These are phyloP conservation scores for Cercospora janseana DNA, from an alignment of 2,329 filamentous ascomycete species.

Conservation along the genomic window DNA sequence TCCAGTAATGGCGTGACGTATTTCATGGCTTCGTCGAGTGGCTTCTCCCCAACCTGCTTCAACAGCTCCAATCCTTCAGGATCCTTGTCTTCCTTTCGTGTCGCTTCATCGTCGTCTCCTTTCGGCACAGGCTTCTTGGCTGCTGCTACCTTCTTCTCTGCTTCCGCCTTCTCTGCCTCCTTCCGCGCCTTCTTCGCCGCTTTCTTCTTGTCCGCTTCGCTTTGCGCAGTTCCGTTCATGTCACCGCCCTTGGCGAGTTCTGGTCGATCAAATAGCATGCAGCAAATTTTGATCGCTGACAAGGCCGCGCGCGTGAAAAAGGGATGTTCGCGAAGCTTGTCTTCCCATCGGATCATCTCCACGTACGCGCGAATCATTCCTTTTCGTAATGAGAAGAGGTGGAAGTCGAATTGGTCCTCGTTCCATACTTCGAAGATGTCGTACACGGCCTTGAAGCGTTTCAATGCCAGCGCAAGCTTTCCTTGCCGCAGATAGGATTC, in stretches of 20 bases:
- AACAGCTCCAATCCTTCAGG: slow-evolving; percentile 73
- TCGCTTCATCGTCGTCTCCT: slow-evolving; percentile 52
- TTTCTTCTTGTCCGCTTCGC: slow-evolving; percentile 79
- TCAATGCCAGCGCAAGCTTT: slow-evolving; percentile 81
- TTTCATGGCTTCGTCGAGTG: slow-evolving; percentile 81
- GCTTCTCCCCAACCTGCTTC: slow-evolving; percentile 65
- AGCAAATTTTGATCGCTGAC: slow-evolving; percentile 75
- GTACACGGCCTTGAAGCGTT: slow-evolving; percentile 83
- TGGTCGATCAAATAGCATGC: slow-evolving; percentile 74
- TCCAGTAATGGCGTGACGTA: slow-evolving; percentile 80
- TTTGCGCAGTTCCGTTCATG: slow-evolving; percentile 65
- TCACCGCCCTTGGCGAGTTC: slow-evolving; percentile 69
- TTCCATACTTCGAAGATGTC: slow-evolving; percentile 97
- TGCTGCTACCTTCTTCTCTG: slow-evolving; percentile 63
- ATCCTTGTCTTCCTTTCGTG: slow-evolving; percentile 87
- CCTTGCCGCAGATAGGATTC: slow-evolving; percentile 81
- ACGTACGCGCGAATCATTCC: slow-evolving; percentile 93
- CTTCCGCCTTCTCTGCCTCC: slow-evolving; percentile 74
- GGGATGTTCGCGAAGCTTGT: slow-evolving; percentile 84
- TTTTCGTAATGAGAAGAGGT: slow-evolving; percentile 94
- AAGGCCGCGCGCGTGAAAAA: slow-evolving; percentile 86
- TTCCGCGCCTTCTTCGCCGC: slow-evolving; percentile 69
- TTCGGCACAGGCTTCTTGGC: slow-evolving; percentile 52
- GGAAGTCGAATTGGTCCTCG: slow-evolving; percentile 98
- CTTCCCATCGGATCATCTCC: slow-evolving; percentile 96